Evolutionary conservation across 2,329 filamentous ascomycete genomes (phyloP).

Genomic region (Cordyceps cateniannulata): DNA sequence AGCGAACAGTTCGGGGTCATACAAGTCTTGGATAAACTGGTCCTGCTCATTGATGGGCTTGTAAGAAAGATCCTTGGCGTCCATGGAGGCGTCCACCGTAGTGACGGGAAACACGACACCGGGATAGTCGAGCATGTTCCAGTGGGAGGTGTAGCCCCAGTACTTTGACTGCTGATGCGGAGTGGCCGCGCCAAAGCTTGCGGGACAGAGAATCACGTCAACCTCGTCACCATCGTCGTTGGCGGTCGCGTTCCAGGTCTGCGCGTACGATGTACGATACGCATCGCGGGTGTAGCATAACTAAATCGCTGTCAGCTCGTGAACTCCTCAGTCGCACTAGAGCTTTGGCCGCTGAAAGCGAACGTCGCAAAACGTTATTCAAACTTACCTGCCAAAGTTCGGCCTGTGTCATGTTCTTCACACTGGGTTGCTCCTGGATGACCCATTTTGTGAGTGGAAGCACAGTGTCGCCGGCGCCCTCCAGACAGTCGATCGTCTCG

Average conservation of each 20-base stretch:
- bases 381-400: slow-evolving; percentile 34
- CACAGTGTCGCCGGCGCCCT: slow-evolving; percentile 49
- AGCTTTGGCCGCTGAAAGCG: too few relatives aligned
- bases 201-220: slow-evolving; percentile 58
- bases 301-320: slow-evolving; percentile 5
- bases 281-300: slow-evolving; percentile 31
- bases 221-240: slow-evolving; percentile 27
- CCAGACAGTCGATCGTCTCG: slow-evolving; percentile 44
- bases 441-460: slow-evolving; percentile 54
- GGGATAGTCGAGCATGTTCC: slow-evolving; percentile 65
- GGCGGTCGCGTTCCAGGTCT: slow-evolving; percentile 32
- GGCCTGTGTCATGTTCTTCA: slow-evolving; percentile 32
- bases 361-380: too few relatives aligned
- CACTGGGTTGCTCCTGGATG: slow-evolving; percentile 43
- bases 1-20: slow-evolving; percentile 20
- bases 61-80: slow-evolving; percentile 20
- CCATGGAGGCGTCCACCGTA: slow-evolving; percentile 21
- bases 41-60: slow-evolving; percentile 23
- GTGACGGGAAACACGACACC: slow-evolving; percentile 53
- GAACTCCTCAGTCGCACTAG: not conserved
- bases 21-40: slow-evolving; percentile 24
- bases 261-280: slow-evolving; percentile 31
- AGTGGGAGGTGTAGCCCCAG: slow-evolving; percentile 62
- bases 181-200: slow-evolving; percentile 43
- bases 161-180: slow-evolving; percentile 38